Conservation (phyloP, 2,329 filamentous ascomycete genomes). For the Kalmusia sp. region DNA sequence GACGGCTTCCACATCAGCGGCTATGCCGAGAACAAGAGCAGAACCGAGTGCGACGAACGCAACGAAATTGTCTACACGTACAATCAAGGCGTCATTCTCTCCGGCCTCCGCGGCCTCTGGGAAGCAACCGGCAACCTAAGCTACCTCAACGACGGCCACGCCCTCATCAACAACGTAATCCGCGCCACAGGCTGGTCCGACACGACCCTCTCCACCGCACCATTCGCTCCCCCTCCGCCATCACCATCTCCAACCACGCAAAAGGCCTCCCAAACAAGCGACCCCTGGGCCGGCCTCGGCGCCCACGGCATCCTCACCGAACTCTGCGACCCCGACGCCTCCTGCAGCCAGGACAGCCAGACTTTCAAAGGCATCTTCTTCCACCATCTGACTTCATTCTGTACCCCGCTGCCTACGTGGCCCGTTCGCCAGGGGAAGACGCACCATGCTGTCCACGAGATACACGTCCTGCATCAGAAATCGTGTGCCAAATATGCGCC, state of each 20-base stretch:
- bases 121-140: slow-evolving; percentile 73
- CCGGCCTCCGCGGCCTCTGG: slow-evolving; percentile 81
- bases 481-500: slow-evolving; percentile 70
- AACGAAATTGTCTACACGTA: slow-evolving; percentile 95
- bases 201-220: slow-evolving; percentile 1
- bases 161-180: slow-evolving; percentile 77
- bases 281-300: slow-evolving; percentile 73
- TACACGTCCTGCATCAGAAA: slow-evolving; percentile 57
- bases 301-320: slow-evolving; percentile 84
- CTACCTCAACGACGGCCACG: slow-evolving; percentile 81
- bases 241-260: slow-evolving; percentile 10
- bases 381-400: slow-evolving; percentile 84
- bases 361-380: slow-evolving; percentile 97
- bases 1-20: slow-evolving; percentile 88
- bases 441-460: slow-evolving; percentile 39
- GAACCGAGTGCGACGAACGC: slow-evolving; percentile 77
- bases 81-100: slow-evolving; percentile 91
- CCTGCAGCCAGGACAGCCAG: slow-evolving; percentile 83
- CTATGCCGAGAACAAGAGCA: slow-evolving; percentile 63
- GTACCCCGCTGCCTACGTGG: slow-evolving; percentile 64
- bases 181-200: slow-evolving; percentile 77
- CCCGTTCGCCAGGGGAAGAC: slow-evolving; percentile 56
- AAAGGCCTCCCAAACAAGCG: background rate
- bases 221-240: slow-evolving; percentile 3
- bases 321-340: slow-evolving; percentile 74